Evolutionary conservation across 2,329 filamentous ascomycete genomes (phyloP).

Genomic region (Penicillium sp.): DNA sequence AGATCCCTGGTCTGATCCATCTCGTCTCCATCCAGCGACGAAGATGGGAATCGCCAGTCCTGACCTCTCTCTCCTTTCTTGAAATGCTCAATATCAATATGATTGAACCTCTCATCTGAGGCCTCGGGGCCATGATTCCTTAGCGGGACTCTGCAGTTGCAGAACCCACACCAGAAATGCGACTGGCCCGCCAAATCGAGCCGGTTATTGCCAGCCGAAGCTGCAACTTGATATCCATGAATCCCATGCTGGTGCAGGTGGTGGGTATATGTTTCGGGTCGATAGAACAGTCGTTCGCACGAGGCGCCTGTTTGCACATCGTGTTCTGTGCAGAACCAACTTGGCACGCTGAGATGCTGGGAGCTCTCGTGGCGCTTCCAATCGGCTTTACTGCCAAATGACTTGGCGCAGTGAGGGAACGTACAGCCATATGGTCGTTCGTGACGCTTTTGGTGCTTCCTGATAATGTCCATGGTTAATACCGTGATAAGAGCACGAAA

Average conservation of each 20-base stretch:
- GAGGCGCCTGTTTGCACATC: conserved; percentile 23
- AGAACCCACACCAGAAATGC: conserved; percentile 88
- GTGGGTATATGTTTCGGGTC: conserved; percentile 56
- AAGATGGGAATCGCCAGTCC: conserved; percentile 32
- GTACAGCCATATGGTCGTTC: conserved; percentile 80
- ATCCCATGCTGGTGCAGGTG: conserved; percentile 59
- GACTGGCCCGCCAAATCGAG: conserved; percentile 64
- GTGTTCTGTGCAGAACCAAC: conserved; percentile 65
- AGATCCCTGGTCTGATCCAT: neutral
- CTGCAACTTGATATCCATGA: conserved; percentile 29
- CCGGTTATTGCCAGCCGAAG: conserved; percentile 51
- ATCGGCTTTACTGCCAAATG: conserved; percentile 89
- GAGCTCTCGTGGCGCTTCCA: conserved; percentile 88
- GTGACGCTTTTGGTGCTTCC: conserved; percentile 83
- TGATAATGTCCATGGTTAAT: conserved; percentile 34
- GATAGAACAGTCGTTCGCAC: conserved; percentile 61
- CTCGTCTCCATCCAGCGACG: neutral
- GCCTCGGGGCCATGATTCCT: conserved; percentile 52
- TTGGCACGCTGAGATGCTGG: conserved; percentile 70
- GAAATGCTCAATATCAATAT: conserved; percentile 64
- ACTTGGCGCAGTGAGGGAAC: conserved; percentile 64
- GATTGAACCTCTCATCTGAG: conserved; percentile 63
- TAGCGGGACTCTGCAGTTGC: conserved; percentile 56
- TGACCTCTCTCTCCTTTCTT: conserved; percentile 37
- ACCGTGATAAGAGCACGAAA: neutral